These are phyloP conservation scores for Linnemannia zychae DNA, from an alignment of 192 early-diverging fungal genomes.

Conservation along the genomic window DNA sequence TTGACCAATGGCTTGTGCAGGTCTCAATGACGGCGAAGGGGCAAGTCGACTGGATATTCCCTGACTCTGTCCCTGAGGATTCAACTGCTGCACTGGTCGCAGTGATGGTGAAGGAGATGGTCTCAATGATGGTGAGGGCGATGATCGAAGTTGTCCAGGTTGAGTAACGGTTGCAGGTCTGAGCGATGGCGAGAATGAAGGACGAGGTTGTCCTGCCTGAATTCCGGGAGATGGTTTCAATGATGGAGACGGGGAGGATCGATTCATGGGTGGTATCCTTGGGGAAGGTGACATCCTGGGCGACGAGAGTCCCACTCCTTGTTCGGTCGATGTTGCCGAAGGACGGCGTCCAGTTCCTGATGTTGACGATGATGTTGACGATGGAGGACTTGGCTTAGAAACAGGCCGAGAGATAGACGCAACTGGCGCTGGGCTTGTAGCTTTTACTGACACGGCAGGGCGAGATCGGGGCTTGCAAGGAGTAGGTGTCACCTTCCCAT, in stretches of 20 bases:
- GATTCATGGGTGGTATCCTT: neutral
- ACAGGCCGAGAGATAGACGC: neutral
- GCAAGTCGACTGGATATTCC: neutral
- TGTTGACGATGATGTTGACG: neutral
- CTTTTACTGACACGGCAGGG: neutral
- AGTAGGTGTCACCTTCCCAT: constrained; percentile 20
- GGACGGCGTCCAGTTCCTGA: neutral
- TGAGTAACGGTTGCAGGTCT: neutral
- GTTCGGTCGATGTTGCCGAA: neutral
- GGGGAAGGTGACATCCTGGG: neutral
- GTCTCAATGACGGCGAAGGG: neutral
- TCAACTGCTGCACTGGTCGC: neutral
- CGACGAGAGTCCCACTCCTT: neutral
- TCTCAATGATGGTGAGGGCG: neutral
- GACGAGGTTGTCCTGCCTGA: neutral
- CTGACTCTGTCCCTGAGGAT: neutral
- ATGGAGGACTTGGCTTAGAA: neutral
- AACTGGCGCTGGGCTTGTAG: neutral
- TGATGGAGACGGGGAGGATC: neutral
- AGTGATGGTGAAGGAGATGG: neutral
- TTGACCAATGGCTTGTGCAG: neutral
- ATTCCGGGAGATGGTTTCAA: neutral
- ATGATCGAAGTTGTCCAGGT: neutral
- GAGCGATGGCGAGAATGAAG: neutral
- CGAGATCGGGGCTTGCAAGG: constrained; percentile 1